Conservation (phyloP, 306 rosid genomes). For the Cucumis melo region DNA sequence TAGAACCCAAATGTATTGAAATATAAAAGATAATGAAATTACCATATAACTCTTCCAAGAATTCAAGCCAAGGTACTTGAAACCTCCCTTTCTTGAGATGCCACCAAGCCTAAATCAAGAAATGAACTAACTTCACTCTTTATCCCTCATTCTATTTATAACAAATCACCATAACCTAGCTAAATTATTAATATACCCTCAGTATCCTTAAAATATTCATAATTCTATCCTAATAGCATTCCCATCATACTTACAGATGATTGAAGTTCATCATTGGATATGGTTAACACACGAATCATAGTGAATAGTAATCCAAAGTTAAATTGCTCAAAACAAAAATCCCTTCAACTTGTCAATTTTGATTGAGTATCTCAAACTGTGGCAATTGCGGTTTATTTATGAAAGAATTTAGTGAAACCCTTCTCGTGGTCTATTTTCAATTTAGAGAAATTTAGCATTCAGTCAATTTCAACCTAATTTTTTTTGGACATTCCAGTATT, state of each 20-base stretch:
- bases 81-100: neutral
- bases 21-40: too few species aligned
- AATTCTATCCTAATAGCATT: too few species aligned
- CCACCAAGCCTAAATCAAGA: too few species aligned
- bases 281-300: neutral
- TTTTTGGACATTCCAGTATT: neutral
- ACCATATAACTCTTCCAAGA: too few species aligned
- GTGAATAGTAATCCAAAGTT: neutral
- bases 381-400: neutral
- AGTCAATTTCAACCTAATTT: neutral
- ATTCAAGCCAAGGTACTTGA: too few species aligned
- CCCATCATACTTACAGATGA: neutral
- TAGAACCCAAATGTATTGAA: too few species aligned
- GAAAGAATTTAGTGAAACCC: neutral
- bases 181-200: too few species aligned
- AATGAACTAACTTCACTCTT: too few species aligned
- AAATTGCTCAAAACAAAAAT: neutral
- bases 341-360: neutral
- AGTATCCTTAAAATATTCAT: too few species aligned
- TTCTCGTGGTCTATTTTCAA: neutral
- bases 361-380: neutral
- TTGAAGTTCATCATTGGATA: neutral
- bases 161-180: too few species aligned
- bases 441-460: neutral
- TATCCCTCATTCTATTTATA: too few species aligned